A percentile compares a stretch with the other conserved stretches of the same genome.
Conservation (phyloP, 164 flowering plant species). For the Amborella trichopoda region DNA sequence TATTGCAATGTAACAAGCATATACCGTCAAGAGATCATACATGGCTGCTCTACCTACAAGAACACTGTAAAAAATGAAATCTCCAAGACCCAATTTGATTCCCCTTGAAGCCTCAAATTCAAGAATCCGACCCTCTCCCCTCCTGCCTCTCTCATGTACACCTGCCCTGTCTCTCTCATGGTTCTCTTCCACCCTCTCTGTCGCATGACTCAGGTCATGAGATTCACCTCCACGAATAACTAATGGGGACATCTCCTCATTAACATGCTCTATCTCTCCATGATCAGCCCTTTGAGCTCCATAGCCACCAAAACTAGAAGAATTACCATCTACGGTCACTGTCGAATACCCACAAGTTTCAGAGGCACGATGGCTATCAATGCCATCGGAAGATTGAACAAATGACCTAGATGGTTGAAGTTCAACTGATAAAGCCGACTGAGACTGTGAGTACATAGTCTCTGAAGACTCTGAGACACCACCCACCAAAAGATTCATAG, state of each 20-base stretch:
- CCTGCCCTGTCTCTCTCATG: background rate
- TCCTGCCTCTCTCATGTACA: slow-evolving; percentile 15
- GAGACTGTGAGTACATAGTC: too few species aligned
- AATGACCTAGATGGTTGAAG: too few species aligned
- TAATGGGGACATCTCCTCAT: slow-evolving; percentile 57
- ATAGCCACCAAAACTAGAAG: too few species aligned
- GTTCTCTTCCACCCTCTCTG: too few species aligned
- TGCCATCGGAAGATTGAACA: too few species aligned
- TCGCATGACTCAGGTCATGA: too few species aligned
- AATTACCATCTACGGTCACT: too few species aligned
- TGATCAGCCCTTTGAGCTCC: too few species aligned
- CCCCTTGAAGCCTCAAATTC: slow-evolving; percentile 24
- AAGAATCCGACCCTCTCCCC: background rate
- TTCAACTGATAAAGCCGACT: slow-evolving; percentile 26
- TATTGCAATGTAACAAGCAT: slow-evolving; percentile 94
- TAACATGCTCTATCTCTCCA: slow-evolving; percentile 19
- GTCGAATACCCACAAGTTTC: too few species aligned
- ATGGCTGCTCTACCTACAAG: slow-evolving; percentile 97
- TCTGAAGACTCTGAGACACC: slow-evolving; percentile 31
- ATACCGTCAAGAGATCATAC: slow-evolving; percentile 96
- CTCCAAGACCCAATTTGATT: slow-evolving; percentile 88
- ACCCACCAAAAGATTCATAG: slow-evolving; percentile 36
- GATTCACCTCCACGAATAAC: too few species aligned
- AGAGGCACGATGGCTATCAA: too few species aligned
- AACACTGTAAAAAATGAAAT: slow-evolving; percentile 85